Percentiles rank a stretch among this genome's conserved stretches.
phyloP scores from a whole-genome alignment of 2,329 filamentous ascomycete species.

The Paramyrothecium sp. region DNA sequence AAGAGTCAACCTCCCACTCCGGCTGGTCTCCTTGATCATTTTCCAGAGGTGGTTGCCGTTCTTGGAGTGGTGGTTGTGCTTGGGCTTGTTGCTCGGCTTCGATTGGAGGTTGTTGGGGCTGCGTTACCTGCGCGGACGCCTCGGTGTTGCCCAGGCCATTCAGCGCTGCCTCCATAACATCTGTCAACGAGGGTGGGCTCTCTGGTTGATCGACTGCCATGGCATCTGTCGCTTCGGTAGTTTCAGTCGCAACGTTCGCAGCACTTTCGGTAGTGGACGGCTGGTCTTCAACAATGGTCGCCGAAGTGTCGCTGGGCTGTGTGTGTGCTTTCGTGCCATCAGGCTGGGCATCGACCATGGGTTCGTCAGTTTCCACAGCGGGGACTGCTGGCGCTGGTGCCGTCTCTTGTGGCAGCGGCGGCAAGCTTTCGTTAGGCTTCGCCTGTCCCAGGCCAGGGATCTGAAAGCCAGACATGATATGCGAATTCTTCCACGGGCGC shows the following conservation, averaged over 20 bases:
- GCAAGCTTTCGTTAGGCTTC: constrained; percentile 39
- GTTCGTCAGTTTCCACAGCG: constrained; percentile 16
- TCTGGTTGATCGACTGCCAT: constrained; percentile 35
- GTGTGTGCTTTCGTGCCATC: not conserved
- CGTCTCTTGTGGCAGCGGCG: constrained; percentile 33
- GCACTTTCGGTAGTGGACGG: not conserved
- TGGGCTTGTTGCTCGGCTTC: not conserved
- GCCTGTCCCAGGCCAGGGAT: constrained; percentile 43
- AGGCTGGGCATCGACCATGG: not conserved
- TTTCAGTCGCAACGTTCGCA: constrained; percentile 1
- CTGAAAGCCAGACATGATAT: constrained; percentile 38
- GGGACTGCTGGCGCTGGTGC: constrained; percentile 22
- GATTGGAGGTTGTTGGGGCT: not conserved
- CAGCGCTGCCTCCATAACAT: constrained; percentile 43
- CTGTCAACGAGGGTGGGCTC: constrained; percentile 36
- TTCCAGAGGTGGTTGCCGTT: constrained; percentile 20
- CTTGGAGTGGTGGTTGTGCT: not conserved
- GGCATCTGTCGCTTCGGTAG: constrained; percentile 21
- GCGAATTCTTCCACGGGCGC: too few species aligned
- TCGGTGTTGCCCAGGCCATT: constrained; percentile 29
- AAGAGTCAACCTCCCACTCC: constrained; percentile 85
- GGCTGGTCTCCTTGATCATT: constrained; percentile 48
- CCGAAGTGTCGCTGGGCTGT: constrained; percentile 5
- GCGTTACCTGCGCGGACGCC: constrained; percentile 2
- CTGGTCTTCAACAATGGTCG: constrained; percentile 4